Percentiles rank a stretch among this genome's conserved stretches.
These are phyloP conservation scores for Globisporangium echinulatum DNA, from an alignment of 352 stramenopile species.

Conservation along the genomic window DNA sequence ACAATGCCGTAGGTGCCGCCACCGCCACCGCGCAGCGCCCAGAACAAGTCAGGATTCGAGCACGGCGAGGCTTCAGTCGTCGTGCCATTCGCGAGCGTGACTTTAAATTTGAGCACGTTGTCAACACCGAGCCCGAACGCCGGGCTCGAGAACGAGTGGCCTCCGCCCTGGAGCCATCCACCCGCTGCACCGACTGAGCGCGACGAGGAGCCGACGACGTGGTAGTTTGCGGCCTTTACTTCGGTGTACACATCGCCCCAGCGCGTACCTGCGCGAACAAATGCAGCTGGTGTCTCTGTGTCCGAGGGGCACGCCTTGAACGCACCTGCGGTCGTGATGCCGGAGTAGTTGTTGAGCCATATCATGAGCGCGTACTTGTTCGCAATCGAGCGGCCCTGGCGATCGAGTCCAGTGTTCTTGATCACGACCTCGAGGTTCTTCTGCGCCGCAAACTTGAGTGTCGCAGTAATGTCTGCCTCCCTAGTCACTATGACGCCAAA, in stretches of 20 bases:
- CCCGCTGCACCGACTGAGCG: not conserved
- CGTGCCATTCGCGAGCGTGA: not conserved
- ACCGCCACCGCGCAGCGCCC: conserved; percentile 3
- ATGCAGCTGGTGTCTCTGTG: not conserved
- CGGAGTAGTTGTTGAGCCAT: not conserved
- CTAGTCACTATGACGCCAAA: conserved; percentile 1
- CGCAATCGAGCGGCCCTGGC: conserved; percentile 5
- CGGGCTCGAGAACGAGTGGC: conserved; percentile 6
- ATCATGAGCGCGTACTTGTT: conserved; percentile 12
- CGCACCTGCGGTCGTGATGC: not conserved
- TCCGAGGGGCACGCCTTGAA: conserved; percentile 1
- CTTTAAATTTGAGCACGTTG: conserved; percentile 6
- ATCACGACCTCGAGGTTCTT: conserved; percentile 5
- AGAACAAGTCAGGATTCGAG: conserved; percentile 5
- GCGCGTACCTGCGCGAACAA: not conserved
- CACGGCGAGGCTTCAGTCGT: not conserved
- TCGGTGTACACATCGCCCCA: conserved; percentile 4
- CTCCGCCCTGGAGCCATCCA: conserved; percentile 3
- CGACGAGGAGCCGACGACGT: conserved; percentile 1
- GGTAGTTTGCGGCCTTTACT: conserved; percentile 3
- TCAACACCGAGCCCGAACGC: conserved; percentile 5
- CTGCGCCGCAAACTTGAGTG: conserved; percentile 1
- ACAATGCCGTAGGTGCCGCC: conserved; percentile 3
- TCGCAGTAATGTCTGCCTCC: not conserved
- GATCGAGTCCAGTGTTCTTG: conserved; percentile 6